A percentile compares a stretch with the other conserved stretches of the same genome.
Evolutionary conservation across 129 eudicot species (phyloP).

Genomic region (Silybum marianum): DNA sequence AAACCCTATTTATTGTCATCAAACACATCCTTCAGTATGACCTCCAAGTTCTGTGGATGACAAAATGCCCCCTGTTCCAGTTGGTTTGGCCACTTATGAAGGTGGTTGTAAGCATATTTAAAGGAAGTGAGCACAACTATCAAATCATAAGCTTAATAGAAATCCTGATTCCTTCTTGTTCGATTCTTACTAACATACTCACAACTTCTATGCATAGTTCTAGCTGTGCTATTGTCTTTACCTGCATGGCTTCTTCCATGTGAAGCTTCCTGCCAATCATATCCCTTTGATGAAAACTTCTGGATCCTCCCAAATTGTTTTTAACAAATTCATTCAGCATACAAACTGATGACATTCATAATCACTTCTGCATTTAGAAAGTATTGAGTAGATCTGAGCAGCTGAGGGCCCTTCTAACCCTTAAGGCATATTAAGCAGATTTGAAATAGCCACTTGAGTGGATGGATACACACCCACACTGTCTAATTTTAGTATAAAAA

Average conservation of each 20-base stretch:
- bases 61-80: background rate
- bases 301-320: constrained; percentile 2
- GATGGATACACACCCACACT: constrained; percentile 2
- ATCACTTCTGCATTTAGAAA: background rate
- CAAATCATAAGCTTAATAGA: background rate
- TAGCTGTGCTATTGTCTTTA: background rate
- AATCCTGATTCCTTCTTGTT: background rate
- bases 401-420: background rate
- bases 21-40: background rate
- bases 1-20: too few relatives aligned
- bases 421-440: background rate
- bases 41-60: background rate
- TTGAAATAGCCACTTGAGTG: background rate
- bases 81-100: background rate
- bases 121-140: background rate
- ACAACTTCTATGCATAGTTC: background rate
- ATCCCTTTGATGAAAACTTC: background rate
- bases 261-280: background rate
- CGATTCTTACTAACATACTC: background rate
- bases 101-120: background rate
- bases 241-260: background rate
- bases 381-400: background rate
- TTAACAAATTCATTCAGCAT: background rate
- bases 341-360: background rate
- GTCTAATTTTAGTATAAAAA: background rate